Base-by-base conservation (phyloP, 768 basidiomycete genomes). In the Lactarius trivialis region DNA sequence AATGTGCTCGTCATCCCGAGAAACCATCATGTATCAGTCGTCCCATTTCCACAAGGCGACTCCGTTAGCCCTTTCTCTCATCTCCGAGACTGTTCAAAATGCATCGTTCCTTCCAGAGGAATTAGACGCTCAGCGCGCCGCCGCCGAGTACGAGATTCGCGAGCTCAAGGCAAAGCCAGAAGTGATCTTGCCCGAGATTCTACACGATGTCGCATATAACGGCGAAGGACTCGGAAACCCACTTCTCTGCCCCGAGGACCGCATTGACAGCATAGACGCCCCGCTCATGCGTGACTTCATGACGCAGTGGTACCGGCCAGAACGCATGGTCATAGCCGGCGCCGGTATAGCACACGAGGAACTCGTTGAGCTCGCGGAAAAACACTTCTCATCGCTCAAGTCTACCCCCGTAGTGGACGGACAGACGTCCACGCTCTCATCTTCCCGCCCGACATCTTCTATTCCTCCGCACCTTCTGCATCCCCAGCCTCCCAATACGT, bases 1-100 rank as follows among this genome's bases (percentile, higher is more conserved):
- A 61, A 80, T 89, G 74, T 93, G 90, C 70, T 87, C 93, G 19
- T 91, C 93, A 19, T 88, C 93, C 2, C 81, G 97, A 51, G 97
- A 99, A 73, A 83, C 92, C 24, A 93, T 98, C 71, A 92, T 97
- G 89, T 99, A 98, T 72, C 97, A 98, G 75, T 96, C 96, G 12
- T 92, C 93, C 41, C 89, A 96, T 72, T 95, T 94, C 70, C 85
- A 93, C 67, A 78, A 85, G 64, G 85, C 85, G 43, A 91, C 94
- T 2, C 85, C 90, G 1, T 79, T 85, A 7, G 93, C 93, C 12
- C 72, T 99, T 55, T 88, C 89, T 30, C 82, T 98, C 65, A 91
- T 99, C 63, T 84, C 95, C 36, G 95, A 98, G 73, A 96, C 95
- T 17, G 86, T 91, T 54, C 79, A 88, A 59, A 84, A 92, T 70